Evolutionary conservation across 139 green algal species (phyloP).

Genomic region (Axilococcus clingmanii): DNA sequence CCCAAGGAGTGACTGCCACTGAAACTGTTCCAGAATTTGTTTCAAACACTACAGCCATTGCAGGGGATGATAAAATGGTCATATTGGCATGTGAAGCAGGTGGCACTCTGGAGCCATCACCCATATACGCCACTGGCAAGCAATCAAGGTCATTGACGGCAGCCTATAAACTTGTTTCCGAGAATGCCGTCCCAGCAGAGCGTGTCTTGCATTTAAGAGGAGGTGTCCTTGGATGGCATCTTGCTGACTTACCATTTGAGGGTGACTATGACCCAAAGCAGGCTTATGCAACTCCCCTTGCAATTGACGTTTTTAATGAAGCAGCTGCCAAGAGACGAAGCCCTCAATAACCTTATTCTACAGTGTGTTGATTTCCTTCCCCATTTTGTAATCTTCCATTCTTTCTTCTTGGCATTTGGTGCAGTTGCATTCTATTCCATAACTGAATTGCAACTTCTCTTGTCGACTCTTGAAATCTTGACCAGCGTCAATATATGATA

Average conservation of each 20-base stretch:
- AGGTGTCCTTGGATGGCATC: constrained; percentile 36
- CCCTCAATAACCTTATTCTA: no score
- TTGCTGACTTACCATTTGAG: constrained; percentile 16
- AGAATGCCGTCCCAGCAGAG: background rate
- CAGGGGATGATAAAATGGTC: constrained; percentile 23
- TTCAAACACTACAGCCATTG: constrained; percentile 9
- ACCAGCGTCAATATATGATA: constrained; percentile 43
- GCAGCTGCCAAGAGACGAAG: no score
- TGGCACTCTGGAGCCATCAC: constrained; percentile 29
- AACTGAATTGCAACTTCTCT: constrained; percentile 26
- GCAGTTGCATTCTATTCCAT: constrained; percentile 48
- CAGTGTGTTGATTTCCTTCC: no score
- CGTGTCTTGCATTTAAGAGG: constrained; percentile 38
- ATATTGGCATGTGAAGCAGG: constrained; percentile 52
- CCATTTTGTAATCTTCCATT: no score
- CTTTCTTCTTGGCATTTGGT: constrained; percentile 29
- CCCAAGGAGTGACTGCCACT: constrained; percentile 27
- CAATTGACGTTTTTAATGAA: no score
- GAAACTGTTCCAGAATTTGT: constrained; percentile 34
- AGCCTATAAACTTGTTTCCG: constrained; percentile 16
- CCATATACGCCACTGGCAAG: constrained; percentile 43
- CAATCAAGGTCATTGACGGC: constrained; percentile 35
- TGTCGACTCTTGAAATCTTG: constrained; percentile 7
- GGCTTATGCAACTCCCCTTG: no score
- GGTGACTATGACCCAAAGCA: no score